phyloP scores from a whole-genome alignment of 306 rosid species.

The Corylus americana region DNA sequence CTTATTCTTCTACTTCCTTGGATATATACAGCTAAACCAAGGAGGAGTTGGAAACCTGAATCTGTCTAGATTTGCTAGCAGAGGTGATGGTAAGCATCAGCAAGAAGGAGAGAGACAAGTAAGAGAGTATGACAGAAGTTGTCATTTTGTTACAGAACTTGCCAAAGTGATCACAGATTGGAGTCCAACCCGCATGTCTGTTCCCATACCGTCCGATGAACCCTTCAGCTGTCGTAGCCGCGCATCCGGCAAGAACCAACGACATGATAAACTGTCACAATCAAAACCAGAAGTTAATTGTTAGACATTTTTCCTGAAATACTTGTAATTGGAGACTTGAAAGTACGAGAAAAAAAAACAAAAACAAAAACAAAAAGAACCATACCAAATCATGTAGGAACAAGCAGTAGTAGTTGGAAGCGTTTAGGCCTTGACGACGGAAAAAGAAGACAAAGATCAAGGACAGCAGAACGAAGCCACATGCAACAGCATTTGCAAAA shows the following conservation, averaged over 20 bases:
- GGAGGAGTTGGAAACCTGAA: conserved; percentile 14
- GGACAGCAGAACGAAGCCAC: conserved; percentile 37
- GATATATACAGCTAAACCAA: not conserved
- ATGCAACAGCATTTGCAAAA: conserved; percentile 46
- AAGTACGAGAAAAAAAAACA: no score
- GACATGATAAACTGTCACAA: conserved; percentile 35
- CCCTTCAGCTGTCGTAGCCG: conserved; percentile 52
- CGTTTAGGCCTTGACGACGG: conserved; percentile 25
- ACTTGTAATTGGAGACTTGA: not conserved
- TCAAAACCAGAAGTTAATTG: not conserved
- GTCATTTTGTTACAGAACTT: conserved; percentile 39
- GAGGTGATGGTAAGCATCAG: conserved; percentile 42
- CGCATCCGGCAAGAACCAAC: conserved; percentile 43
- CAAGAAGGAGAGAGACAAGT: conserved; percentile 39
- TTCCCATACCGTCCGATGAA: conserved; percentile 55
- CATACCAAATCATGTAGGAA: conserved; percentile 59
- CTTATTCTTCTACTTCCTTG: not conserved
- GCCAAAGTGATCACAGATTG: conserved; percentile 46
- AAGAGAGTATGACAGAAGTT: conserved; percentile 44
- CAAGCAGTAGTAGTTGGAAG: conserved; percentile 37
- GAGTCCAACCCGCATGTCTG: conserved; percentile 48
- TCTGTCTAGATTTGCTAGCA: conserved; percentile 36
- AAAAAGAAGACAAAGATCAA: conserved; percentile 23
- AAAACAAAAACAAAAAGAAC: not conserved
- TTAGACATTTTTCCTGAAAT: no score